Evolutionary conservation across 129 eudicot genomes (phyloP), one percentile per base, ranked within the genome.

Genomic region (Flaveria sonorensis): DNA sequence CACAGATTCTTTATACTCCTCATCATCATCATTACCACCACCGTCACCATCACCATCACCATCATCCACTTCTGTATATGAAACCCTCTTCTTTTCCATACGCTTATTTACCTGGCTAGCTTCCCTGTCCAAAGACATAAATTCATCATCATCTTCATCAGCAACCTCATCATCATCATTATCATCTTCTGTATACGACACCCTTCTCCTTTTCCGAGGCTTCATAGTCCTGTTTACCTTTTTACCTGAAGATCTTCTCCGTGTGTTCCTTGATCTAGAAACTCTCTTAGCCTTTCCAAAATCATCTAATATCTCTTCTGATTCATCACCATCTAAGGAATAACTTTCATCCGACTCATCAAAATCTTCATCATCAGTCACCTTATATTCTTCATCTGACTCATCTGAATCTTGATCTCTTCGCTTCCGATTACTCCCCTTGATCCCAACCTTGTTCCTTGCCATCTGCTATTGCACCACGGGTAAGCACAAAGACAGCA

Each of bases 381-480:
- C 88, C 69, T 53, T 84, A 70, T 92, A 92, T 76, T 92, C 97
- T 83, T 89, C 97, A 83, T 92, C 97, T 7, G 97, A 92, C 43
- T 84, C 91, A 39, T 89, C 97, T 10, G 93, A 87, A 32, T 84
- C 84, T 20, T 61, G 36, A 1, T 71, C 84, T 72, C 81, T 72
- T 80, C 78, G 79, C 73, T 61, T 75, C 77, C 86, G 69, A 52
- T 51, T 24, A 50, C 28, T 70, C 20, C 80, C 70, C 81, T 83
- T 85, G 59, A 15, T 11, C 61, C 90, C 87, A 79, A 64, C 73
- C 82, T 77, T 79, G 43, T 80, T 86, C 70, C 86, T 89, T 21
- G 84, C 89, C 96, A 92, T 92, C 89, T 76, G 72, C 13, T 70
- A 46, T 59, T 74, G 47, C 81, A 75, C 87, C 76, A 50, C 50